These are phyloP conservation scores for Vitis hybrid DNA, from an alignment of 177 flowering plant genomes.

Conservation along the genomic window DNA sequence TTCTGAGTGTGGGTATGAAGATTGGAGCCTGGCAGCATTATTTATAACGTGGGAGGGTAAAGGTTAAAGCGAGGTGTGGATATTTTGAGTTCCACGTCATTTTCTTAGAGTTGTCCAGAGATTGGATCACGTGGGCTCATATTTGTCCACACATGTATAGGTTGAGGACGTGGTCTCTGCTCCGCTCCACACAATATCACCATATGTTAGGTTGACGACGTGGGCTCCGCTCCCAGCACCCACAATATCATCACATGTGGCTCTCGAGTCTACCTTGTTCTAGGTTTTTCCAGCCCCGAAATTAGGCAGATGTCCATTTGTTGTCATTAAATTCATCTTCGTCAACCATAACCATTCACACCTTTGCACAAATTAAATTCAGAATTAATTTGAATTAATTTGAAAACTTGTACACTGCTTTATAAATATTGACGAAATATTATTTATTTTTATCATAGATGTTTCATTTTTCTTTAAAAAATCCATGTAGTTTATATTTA, in stretches of 20 bases:
- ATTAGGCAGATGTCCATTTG: too few species aligned
- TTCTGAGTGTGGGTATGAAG: too few species aligned
- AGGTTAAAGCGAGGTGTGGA: slow-evolving; percentile 2
- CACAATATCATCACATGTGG: too few species aligned
- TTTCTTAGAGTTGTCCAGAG: neutral
- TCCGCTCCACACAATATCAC: neutral
- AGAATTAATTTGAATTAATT: too few species aligned
- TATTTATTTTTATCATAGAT: too few species aligned
- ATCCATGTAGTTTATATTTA: too few species aligned
- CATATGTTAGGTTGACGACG: neutral
- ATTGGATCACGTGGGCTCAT: slow-evolving; percentile 18
- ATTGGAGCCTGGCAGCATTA: neutral
- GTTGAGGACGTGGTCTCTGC: slow-evolving; percentile 12
- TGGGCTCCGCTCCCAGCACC: slow-evolving; percentile 2
- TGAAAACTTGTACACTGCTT: too few species aligned
- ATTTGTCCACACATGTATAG: slow-evolving; percentile 18
- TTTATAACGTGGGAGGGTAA: slow-evolving; percentile 4
- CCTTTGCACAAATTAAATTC: too few species aligned
- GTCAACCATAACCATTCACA: too few species aligned
- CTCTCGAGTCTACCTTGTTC: neutral
- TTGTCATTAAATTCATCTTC: too few species aligned
- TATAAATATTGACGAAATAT: too few species aligned
- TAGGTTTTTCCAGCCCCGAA: neutral
- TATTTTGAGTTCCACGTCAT: slow-evolving; percentile 24
- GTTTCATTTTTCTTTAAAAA: fast-evolving